A percentile compares a stretch with the other conserved stretches of the same genome.
phyloP scores from a whole-genome alignment of 345 rosid genomes.

The Melastoma malabathricum region DNA sequence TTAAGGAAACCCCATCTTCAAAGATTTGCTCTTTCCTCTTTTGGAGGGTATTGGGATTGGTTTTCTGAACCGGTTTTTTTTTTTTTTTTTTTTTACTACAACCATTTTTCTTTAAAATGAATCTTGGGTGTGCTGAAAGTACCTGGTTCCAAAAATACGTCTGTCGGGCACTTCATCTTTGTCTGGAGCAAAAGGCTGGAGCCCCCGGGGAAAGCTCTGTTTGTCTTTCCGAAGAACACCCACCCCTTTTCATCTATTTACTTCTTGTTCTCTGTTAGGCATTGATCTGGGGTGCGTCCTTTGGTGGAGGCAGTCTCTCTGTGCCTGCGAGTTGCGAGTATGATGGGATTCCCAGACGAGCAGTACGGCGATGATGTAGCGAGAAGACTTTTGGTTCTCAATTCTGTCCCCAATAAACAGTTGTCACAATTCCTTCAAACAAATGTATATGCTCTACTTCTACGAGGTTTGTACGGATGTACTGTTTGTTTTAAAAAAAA shows the following conservation, averaged over 20 bases:
- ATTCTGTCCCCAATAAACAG: not conserved
- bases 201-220: slow-evolving; percentile 57
- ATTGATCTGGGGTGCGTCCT: not conserved
- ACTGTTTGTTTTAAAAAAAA: no score
- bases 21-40: no score
- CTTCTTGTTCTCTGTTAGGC: not conserved
- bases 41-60: no score
- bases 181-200: slow-evolving; percentile 53
- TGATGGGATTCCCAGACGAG: slow-evolving; percentile 55
- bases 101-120: not conserved
- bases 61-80: no score
- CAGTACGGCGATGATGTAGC: slow-evolving; percentile 59
- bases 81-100: not conserved
- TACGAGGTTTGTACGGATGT: no score
- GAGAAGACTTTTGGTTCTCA: slow-evolving; percentile 59
- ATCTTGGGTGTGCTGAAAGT: slow-evolving; percentile 6
- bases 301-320: no score
- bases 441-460: no score
- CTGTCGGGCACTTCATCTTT: slow-evolving; percentile 79
- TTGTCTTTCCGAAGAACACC: slow-evolving; percentile 71
- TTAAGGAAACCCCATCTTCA: no score
- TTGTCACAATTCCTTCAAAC: no score
- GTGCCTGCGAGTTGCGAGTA: slow-evolving; percentile 37
- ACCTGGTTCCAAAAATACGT: slow-evolving; percentile 78
- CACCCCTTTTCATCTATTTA: not conserved